A percentile compares a stretch with the other conserved stretches of the same genome.
These are phyloP conservation scores for Plectosphaerella sp. DNA, from an alignment of 2,329 filamentous ascomycete genomes.

Conservation along the genomic window DNA sequence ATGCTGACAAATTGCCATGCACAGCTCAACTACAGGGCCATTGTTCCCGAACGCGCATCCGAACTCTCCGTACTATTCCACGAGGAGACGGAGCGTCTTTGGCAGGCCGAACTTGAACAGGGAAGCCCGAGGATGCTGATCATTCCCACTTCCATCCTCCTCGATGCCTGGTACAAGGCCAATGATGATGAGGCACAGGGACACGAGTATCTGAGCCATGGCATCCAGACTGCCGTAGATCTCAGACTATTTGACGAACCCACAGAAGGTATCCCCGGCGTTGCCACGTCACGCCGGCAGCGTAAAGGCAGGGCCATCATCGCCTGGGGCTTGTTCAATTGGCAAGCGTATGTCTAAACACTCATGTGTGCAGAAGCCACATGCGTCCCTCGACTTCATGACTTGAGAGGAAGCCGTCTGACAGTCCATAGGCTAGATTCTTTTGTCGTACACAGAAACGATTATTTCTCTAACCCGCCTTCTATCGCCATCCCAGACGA, in stretches of 20 bases:
- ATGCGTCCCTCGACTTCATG: too few species aligned
- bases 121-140: background rate
- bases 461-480: background rate
- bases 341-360: too few species aligned
- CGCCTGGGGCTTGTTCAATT: background rate
- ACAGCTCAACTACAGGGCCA: background rate
- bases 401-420: background rate
- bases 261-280: background rate
- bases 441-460: background rate
- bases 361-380: too few species aligned
- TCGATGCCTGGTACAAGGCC: background rate
- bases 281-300: background rate
- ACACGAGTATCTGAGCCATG: background rate
- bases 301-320: background rate
- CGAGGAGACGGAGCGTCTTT: background rate
- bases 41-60: background rate
- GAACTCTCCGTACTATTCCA: background rate
- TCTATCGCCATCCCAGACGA: background rate
- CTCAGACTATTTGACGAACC: background rate
- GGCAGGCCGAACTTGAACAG: too few species aligned
- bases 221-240: background rate
- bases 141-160: background rate
- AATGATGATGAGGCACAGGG: background rate
- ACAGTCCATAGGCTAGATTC: background rate
- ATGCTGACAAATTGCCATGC: too few species aligned